Evolutionary conservation across 129 eudicot species (phyloP).

Genomic region (Artemisia annua): DNA sequence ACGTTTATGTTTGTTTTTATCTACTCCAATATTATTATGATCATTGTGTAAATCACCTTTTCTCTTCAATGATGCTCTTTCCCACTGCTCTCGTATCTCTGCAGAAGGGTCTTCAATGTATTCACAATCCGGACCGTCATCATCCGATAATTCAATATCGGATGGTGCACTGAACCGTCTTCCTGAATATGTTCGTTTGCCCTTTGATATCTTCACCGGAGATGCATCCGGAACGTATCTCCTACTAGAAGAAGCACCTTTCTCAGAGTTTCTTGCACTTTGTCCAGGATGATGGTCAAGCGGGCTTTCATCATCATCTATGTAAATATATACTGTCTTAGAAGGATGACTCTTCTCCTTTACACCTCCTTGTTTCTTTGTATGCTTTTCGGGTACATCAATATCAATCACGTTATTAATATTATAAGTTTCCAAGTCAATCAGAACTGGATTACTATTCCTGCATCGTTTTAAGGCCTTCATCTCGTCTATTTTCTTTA

Average conservation of each 20-base stretch:
- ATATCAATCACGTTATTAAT: slow-evolving; percentile 50
- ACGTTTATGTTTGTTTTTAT: slow-evolving; percentile 13
- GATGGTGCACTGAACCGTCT: slow-evolving; percentile 35
- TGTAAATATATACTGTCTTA: slow-evolving; percentile 48
- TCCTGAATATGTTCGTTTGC: slow-evolving; percentile 58
- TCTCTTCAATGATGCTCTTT: slow-evolving; percentile 68
- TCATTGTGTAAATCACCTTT: slow-evolving; percentile 34
- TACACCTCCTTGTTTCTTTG: slow-evolving; percentile 41
- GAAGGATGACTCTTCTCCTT: slow-evolving; percentile 32
- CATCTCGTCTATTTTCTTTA: slow-evolving; percentile 21
- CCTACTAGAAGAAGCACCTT: slow-evolving; percentile 50
- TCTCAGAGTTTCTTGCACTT: slow-evolving; percentile 23
- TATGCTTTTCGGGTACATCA: slow-evolving; percentile 56
- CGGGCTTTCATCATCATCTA: slow-evolving; percentile 71
- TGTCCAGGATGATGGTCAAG: slow-evolving; percentile 23
- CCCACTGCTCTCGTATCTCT: slow-evolving; percentile 67
- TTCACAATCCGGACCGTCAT: slow-evolving; percentile 63
- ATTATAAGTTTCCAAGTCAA: slow-evolving; percentile 72
- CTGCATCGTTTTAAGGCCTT: slow-evolving; percentile 59
- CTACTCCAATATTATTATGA: slow-evolving; percentile 24
- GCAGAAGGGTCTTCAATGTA: slow-evolving; percentile 65
- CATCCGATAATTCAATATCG: slow-evolving; percentile 46
- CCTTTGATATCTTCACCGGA: slow-evolving; percentile 71
- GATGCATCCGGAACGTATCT: slow-evolving; percentile 32
- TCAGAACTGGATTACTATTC: slow-evolving; percentile 50